phyloP scores from a whole-genome alignment of 139 green algal genomes.

The Chlorella sp. region DNA sequence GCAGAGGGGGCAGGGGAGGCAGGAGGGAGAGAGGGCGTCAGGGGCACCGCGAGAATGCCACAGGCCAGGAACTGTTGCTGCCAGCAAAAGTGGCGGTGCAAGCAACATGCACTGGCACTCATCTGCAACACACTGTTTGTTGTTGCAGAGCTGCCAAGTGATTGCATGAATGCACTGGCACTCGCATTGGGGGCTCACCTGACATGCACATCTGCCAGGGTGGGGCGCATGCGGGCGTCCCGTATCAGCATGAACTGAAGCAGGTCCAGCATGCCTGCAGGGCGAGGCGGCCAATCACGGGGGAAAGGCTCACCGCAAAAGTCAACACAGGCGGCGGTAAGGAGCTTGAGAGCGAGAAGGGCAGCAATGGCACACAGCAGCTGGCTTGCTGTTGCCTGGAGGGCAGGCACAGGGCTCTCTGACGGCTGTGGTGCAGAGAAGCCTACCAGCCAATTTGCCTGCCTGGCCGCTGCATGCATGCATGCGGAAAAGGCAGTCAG shows the following conservation, averaged over 20 bases:
- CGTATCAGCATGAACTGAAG: conserved; percentile 76
- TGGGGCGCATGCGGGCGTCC: conserved; percentile 60
- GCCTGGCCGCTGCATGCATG: not conserved
- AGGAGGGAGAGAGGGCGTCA: not conserved
- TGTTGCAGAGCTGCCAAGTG: too few relatives aligned
- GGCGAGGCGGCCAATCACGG: too few relatives aligned
- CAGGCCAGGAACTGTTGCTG: not conserved
- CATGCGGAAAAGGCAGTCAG: not conserved
- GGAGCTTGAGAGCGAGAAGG: not conserved
- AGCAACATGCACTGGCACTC: too few relatives aligned
- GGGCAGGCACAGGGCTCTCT: not conserved
- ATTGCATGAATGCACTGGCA: too few relatives aligned
- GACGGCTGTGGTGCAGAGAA: not conserved
- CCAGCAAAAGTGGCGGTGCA: too few relatives aligned
- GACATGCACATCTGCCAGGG: conserved; percentile 45
- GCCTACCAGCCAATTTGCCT: too few relatives aligned
- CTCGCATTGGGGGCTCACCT: not conserved
- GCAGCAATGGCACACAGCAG: not conserved
- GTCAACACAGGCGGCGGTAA: not conserved
- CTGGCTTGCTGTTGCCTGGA: not conserved
- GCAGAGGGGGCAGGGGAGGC: not conserved
- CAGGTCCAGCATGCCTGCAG: conserved; percentile 56
- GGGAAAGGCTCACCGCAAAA: too few relatives aligned
- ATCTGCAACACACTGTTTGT: too few relatives aligned
- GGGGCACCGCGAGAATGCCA: not conserved